A percentile compares a stretch with the other conserved stretches of the same genome.
Evolutionary conservation across 139 green algal species (phyloP).

Genomic region (Coelastrella sp.): DNA sequence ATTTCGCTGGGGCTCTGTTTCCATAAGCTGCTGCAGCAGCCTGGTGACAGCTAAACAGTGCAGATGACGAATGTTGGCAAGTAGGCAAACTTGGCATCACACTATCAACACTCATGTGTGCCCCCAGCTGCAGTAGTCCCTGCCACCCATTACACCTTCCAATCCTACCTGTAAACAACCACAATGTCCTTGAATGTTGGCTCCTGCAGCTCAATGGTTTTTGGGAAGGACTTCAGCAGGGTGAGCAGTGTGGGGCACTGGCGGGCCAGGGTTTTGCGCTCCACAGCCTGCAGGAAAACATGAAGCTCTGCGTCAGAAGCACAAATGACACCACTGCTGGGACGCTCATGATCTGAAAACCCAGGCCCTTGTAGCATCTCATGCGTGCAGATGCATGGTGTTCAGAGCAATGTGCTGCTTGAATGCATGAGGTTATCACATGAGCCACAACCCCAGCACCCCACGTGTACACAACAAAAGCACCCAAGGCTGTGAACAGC

Average conservation of each 20-base stretch:
- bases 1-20: not conserved
- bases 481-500: too few relatives aligned
- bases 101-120: too few relatives aligned
- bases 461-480: too few relatives aligned
- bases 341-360: too few relatives aligned
- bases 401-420: too few relatives aligned
- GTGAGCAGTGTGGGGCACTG: constrained; percentile 63
- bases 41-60: not conserved
- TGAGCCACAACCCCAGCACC: too few relatives aligned
- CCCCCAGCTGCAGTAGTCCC: too few relatives aligned
- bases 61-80: not conserved
- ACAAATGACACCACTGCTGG: not conserved
- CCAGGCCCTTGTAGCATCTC: too few relatives aligned
- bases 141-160: too few relatives aligned
- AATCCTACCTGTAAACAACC: constrained; percentile 74
- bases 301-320: not conserved
- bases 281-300: constrained; percentile 29
- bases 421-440: too few relatives aligned
- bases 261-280: constrained; percentile 58
- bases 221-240: constrained; percentile 66
- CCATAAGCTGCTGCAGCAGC: not conserved
- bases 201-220: constrained; percentile 72
- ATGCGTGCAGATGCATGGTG: too few relatives aligned
- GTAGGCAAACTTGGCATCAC: too few relatives aligned
- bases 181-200: constrained; percentile 79